Evolutionary conservation across 2,329 filamentous ascomycete genomes (phyloP).

Genomic region (Pyricularia sp.): DNA sequence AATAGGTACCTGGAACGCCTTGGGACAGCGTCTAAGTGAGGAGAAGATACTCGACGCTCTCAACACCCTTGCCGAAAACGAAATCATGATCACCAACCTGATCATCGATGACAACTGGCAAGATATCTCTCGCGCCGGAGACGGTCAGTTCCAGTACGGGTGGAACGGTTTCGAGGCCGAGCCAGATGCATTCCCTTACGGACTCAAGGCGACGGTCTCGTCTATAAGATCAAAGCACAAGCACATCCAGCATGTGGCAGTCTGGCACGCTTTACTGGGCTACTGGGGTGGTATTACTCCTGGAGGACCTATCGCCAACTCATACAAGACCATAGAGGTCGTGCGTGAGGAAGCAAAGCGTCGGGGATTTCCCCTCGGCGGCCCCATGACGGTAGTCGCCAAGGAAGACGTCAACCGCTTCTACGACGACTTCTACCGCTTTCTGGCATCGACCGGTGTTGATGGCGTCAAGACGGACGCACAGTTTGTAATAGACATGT

Average conservation of each 20-base stretch:
- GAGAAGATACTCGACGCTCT: constrained; percentile 71
- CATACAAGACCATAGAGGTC: constrained; percentile 65
- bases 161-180: constrained; percentile 88
- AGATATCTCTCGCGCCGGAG: constrained; percentile 47
- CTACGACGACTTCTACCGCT: constrained; percentile 87
- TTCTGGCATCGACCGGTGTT: constrained; percentile 64
- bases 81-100: constrained; percentile 71
- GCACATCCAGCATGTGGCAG: constrained; percentile 72
- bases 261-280: constrained; percentile 84
- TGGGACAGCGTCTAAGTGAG: constrained; percentile 76
- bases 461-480: constrained; percentile 90
- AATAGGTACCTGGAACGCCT: constrained; percentile 78
- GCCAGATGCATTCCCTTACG: constrained; percentile 65
- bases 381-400: constrained; percentile 63
- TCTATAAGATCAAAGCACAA: constrained; percentile 61
- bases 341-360: constrained; percentile 37
- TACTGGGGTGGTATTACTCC: constrained; percentile 90
- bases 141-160: constrained; percentile 46
- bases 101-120: constrained; percentile 99
- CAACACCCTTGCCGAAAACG: constrained; percentile 57
- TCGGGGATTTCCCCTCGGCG: constrained; percentile 41
- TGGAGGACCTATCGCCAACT: constrained; percentile 60
- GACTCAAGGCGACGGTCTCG: constrained; percentile 61
- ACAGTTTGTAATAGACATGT: constrained; percentile 79
- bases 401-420: constrained; percentile 65